Conservation (phyloP, 345 rosid species). For the Pseudoturritis turrita region DNA sequence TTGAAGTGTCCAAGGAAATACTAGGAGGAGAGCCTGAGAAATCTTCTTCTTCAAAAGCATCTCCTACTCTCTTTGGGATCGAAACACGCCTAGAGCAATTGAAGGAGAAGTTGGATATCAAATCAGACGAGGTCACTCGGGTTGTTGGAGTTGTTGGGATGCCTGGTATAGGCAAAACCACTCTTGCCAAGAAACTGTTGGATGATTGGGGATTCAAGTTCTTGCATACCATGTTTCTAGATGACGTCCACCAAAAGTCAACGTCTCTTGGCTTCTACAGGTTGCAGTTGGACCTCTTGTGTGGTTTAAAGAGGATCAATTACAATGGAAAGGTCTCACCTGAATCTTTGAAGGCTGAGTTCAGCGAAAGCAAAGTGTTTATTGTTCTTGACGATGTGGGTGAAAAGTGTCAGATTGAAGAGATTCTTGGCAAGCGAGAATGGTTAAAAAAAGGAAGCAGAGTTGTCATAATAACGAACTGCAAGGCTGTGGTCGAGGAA, state of each 20-base stretch:
- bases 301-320: not conserved
- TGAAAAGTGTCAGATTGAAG: not conserved
- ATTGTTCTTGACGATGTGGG: slow-evolving; percentile 24
- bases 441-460: slow-evolving; percentile 22
- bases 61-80: not conserved
- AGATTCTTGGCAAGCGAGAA: not conserved
- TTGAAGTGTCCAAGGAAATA: not conserved
- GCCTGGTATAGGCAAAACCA: slow-evolving; percentile 26
- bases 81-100: not conserved
- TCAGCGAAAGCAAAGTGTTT: not conserved
- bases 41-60: not conserved
- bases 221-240: not conserved
- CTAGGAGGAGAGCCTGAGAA: not conserved
- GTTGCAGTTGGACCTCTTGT: not conserved
- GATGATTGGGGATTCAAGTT: not conserved
- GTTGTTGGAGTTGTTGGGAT: slow-evolving; percentile 17
- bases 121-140: slow-evolving; percentile 1
- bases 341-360: not conserved
- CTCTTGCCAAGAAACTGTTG: slow-evolving; percentile 9
- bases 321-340: not conserved
- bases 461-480: slow-evolving; percentile 14
- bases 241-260: not conserved
- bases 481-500: not conserved
- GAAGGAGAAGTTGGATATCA: not conserved
- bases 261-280: not conserved